These are phyloP conservation scores for Dothidotthia symphoricarpi DNA, from an alignment of 2,329 filamentous ascomycete genomes.

Conservation along the genomic window DNA sequence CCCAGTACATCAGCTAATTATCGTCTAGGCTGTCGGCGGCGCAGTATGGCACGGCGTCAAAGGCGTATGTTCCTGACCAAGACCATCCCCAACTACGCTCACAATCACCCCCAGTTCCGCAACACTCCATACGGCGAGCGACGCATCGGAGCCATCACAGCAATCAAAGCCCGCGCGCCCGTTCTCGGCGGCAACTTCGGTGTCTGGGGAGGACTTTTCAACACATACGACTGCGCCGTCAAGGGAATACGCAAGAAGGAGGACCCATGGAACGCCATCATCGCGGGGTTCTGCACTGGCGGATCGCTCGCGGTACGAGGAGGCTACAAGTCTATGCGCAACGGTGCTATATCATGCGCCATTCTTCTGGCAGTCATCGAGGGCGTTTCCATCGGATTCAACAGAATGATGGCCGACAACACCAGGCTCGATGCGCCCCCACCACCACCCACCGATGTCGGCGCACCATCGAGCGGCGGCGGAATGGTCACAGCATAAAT, in stretches of 20 bases:
- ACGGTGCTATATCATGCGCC: constrained; percentile 94
- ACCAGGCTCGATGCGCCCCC: constrained; percentile 70
- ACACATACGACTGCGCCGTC: constrained; percentile 92
- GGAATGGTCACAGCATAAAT: constrained; percentile 28
- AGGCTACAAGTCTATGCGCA: constrained; percentile 85
- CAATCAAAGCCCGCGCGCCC: constrained; percentile 94
- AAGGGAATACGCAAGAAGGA: constrained; percentile 93
- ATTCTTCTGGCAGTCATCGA: constrained; percentile 94
- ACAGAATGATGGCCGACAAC: constrained; percentile 87
- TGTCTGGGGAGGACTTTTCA: constrained; percentile 95
- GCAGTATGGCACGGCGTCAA: constrained; percentile 94
- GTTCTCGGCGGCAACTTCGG: constrained; percentile 97
- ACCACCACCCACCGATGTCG: constrained; percentile 42
- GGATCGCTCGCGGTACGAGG: constrained; percentile 89
- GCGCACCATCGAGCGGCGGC: constrained; percentile 17
- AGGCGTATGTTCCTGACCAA: constrained; percentile 60
- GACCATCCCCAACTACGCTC: constrained; percentile 4
- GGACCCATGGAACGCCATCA: constrained; percentile 97
- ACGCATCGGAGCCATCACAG: constrained; percentile 89
- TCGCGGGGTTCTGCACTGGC: constrained; percentile 88
- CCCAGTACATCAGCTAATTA: constrained; percentile 10
- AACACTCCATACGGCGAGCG: constrained; percentile 74
- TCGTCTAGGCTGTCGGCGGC: constrained; percentile 43
- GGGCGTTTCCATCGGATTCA: constrained; percentile 93
- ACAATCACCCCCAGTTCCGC: constrained; percentile 28